Base-by-base conservation (phyloP, 2,329 filamentous ascomycete species). In the Colletotrichum musicola region DNA sequence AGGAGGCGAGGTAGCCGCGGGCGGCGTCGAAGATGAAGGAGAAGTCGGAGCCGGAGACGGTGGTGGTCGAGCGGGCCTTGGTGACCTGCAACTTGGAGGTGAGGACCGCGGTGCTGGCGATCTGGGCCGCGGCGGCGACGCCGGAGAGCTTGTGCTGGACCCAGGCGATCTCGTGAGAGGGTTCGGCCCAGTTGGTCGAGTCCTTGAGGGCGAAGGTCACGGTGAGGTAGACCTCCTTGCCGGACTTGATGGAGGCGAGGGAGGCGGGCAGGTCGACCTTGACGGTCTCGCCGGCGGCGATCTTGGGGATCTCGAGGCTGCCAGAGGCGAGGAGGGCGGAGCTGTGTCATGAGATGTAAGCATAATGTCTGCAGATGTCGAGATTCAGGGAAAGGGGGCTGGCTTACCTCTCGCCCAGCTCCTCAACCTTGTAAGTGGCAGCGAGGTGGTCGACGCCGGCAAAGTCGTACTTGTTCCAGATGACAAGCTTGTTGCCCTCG, bases 121-220 rank as follows among this genome's bases (percentile, higher is more conserved):
- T 44, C 46, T 42, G 62, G 49, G 71, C 64, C 20, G 72, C 72
- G 14, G 71, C 71, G 30, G 42, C 47, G 20, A 69, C 60, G 49
- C 74, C 74, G 10, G 76, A 77, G 3, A 86, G 74, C 10, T 82
- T 81, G 50, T 81, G 77, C 67, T 90, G 86, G 54, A 79, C 80
- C 83, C 86, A 89, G 4, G 87, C 86, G 25, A 89, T 77, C 70
- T 88, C 86, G 68, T 89, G 85, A 0, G 85, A 82, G 1, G 79
- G 74, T 0, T 83, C 73, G 38, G 85, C 84, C 88, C 89, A 91
- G 0, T 77, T 70, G 0, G 83, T 82, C 4, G 80, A 72, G 60
- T 81, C 72, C 65, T 80, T 80, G 30, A 85, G 79, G 4, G 75
- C 73, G 63, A 89, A 78, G 2, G 78, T 79, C 35, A 88, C 72